Base-by-base conservation (phyloP, 225 moss, liverwort and hornwort species). In the Marchantia paleacea region DNA sequence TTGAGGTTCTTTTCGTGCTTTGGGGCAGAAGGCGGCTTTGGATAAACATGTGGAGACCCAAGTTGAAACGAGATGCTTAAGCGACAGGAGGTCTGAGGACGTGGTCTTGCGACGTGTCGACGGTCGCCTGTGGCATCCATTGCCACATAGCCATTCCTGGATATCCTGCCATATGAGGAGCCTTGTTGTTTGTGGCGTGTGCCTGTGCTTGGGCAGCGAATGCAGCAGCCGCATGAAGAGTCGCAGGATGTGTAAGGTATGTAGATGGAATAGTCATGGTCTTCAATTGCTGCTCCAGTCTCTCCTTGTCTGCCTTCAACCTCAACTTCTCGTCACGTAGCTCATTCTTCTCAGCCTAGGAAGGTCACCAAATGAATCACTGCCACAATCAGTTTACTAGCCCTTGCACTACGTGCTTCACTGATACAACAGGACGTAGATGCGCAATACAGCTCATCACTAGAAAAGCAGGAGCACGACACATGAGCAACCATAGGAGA, bases 91-190 rank as follows among this genome's bases (percentile, higher is more conserved):
- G 89, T 89, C 93, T 94, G 83, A 97, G 91, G 55, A 94, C 81
- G 84, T 97, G 96, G 70, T 94, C 96, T 84, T 93, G 96, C 22
- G 94, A 97, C 29, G 94, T 97, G 81, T 97, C 96, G 25, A 94
- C 83, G 55, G 90, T 88, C 55, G 92, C 86, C 58, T 92, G 89
- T 65, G 96, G 89, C 94, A 97, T 92, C 96, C 96, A 97, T 91
- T 93, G 96, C 94, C 96, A 94, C 93, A 97, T 92, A 31, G 92
- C 88, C 91, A 94, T 89, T 85, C 91, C 88, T 39, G 96, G 92
- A 81, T 90, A 94, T 57, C 85, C 91, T 64, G 87, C 78, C 91
- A 93, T 70, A 18, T 93, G 93, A 22, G 93, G 80, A 78, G 83
- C 84, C 87, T 97, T 97, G 48, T 83, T 93, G 39, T 81, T 85